Evolutionary conservation across 2,329 filamentous ascomycete species (phyloP), one percentile per base, ranked within the genome.

Genomic region (Neofusicoccum cordaticola): DNA sequence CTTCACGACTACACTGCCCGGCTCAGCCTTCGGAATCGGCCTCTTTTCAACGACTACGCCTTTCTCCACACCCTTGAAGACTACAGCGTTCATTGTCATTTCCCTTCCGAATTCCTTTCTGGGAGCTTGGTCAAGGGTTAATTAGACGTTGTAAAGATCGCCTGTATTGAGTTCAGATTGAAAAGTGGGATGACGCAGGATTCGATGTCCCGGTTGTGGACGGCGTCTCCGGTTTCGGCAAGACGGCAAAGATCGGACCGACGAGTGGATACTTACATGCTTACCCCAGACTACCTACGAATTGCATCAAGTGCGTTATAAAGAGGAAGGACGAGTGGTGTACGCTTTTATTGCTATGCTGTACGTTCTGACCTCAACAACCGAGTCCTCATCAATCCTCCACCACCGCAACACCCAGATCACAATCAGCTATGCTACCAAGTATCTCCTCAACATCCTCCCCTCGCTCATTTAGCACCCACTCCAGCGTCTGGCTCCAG

Each of bases 1-100:
- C 76, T 92, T 93, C 72, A 97, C 86, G 68, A 97, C 88, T 65
- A 94, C 85, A 75, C 97, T 93, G 64, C 83, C 85, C 6, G 86
- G 83, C 70, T 89, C 82, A 68, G 97, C 84, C 69, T 86, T 85
- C 0, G 93, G 93, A 13, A 94, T 84, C 0, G 92, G 92, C 22
- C 91, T 85, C 66, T 95, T 87, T 79, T 96, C 90, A 62, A 97
- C 79, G 0, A 85, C 88, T 62, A 96, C 62, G 11, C 45, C 84
- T 72, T 91, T 88, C 72, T 85, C 83, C 4, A 90, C 89, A 2
- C 90, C 92, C 67, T 94, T 89, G 80, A 97, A 96, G 62, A 97
- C 86, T 31, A 97, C 91, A 31, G 93, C 92, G 77, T 91, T 90
- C 93, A 97, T 97, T 50, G 57, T 22, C 17, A 51, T 51, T 50